Base-by-base conservation (phyloP, 768 basidiomycete genomes). In the Macrolepiota albuminosa region DNA sequence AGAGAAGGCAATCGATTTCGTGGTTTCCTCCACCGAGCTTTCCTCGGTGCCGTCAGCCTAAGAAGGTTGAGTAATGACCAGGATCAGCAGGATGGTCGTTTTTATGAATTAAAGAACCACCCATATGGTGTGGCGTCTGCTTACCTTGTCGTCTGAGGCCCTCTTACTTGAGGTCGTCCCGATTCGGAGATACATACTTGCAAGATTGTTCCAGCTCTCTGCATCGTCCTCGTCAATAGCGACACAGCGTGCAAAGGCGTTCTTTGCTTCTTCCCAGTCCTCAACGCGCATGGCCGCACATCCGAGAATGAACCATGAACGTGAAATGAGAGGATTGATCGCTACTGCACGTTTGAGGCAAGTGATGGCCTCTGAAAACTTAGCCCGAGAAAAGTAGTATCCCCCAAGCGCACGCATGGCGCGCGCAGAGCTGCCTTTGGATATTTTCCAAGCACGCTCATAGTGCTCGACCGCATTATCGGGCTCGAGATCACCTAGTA, bases 201-300 rank as follows among this genome's bases (percentile, higher is more conserved):
- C 97, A 63, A 99, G 77, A 71, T 99, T 99, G 66, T 89, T 96
- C 97, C 97, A 98, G 65, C 94, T 96, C 79, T 98, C 96, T 4
- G 85, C 93, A 68, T 99, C 95, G 64, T 98, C 97, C 60, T 95
- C 93, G 61, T 98, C 96, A 60, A 98, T 87, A 13, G 84, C 77
- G 0, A 98, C 95, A 66, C 93, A 94, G 14, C 95, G 81, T 53
- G 77, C 77, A 71, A 98, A 98, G 0, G 91, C 91, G 48, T 88
- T 85, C 57, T 85, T 84, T 2, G 91, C 96, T 13, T 85, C 87
- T 16, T 81, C 81, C 95, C 95, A 98, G 52, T 86, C 76, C 73
- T 97, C 92, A 60, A 78, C 67, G n/a, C 89, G 81, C 72, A 95
- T 85, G 63, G 80, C 87, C 4, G 94, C 87, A 65, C 96, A 98